Conservation (phyloP, 306 rosid species). For the Prinsepia uniflora region DNA sequence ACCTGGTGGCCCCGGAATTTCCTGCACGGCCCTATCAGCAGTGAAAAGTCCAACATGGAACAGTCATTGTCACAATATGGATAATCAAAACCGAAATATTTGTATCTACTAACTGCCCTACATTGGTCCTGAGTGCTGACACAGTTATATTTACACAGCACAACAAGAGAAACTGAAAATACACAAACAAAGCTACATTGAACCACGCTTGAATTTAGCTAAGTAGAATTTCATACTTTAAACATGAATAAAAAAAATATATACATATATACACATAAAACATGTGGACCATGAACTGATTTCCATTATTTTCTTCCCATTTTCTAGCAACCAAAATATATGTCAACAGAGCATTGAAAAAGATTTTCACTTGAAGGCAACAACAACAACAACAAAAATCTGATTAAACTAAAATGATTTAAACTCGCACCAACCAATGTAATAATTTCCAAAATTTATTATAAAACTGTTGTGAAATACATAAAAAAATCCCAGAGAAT, state of each 20-base stretch:
- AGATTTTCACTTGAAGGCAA: background rate
- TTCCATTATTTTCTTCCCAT: conserved; percentile 15
- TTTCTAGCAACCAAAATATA: conserved; percentile 16
- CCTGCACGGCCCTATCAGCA: conserved; percentile 52
- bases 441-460: background rate
- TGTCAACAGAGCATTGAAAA: background rate
- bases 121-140: background rate
- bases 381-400: background rate
- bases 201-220: background rate
- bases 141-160: background rate
- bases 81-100: background rate
- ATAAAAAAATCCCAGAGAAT: background rate
- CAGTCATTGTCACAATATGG: background rate
- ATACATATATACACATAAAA: conserved; percentile 1
- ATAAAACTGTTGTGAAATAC: background rate
- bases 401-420: background rate
- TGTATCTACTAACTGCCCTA: background rate
- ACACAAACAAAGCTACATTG: background rate
- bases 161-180: background rate
- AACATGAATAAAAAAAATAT: background rate
- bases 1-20: conserved; percentile 51
- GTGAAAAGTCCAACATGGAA: background rate
- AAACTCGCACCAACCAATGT: background rate
- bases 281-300: conserved; percentile 10
- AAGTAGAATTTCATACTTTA: background rate